A percentile compares a stretch with the other conserved stretches of the same genome.
phyloP scores from a whole-genome alignment of 139 green algal species.

The Closterium sp. region DNA sequence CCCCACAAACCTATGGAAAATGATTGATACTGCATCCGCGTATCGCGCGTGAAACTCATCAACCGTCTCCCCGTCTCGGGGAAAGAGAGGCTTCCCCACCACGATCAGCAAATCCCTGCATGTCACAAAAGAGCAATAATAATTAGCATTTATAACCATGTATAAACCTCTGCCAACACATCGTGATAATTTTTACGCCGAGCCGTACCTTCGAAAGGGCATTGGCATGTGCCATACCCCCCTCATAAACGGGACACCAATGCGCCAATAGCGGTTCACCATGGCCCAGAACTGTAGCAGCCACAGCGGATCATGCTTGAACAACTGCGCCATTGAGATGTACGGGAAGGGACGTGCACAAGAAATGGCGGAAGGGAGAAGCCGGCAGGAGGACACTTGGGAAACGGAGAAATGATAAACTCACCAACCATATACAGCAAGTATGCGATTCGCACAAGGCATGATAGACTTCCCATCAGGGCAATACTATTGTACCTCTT shows the following conservation, averaged over 20 bases:
- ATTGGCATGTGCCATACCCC: conserved; percentile 45
- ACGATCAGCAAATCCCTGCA: conserved; percentile 33
- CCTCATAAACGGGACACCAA: conserved; percentile 50
- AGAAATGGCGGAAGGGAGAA: neutral
- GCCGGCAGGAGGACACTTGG: too few relatives aligned
- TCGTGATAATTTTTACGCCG: too few relatives aligned
- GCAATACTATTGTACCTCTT: too few relatives aligned
- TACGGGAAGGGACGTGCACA: neutral
- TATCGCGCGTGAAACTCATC: conserved; percentile 42
- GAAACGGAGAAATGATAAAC: too few relatives aligned
- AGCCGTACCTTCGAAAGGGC: conserved; percentile 43
- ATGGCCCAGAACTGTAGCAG: conserved; percentile 42
- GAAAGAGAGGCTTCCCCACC: conserved; percentile 39
- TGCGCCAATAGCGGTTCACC: conserved; percentile 26
- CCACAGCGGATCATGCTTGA: conserved; percentile 47
- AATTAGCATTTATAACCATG: too few relatives aligned
- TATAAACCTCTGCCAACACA: neutral
- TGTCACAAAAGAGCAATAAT: neutral
- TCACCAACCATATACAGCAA: too few relatives aligned
- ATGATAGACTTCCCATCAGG: too few relatives aligned
- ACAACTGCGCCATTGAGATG: conserved; percentile 12
- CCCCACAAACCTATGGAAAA: conserved; percentile 32
- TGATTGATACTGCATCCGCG: neutral
- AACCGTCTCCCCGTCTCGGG: conserved; percentile 20
- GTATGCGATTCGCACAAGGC: too few relatives aligned